Evolutionary conservation across 1,284 basidiomycete species (phyloP).

Genomic region (Heterobasidion parviporum): DNA sequence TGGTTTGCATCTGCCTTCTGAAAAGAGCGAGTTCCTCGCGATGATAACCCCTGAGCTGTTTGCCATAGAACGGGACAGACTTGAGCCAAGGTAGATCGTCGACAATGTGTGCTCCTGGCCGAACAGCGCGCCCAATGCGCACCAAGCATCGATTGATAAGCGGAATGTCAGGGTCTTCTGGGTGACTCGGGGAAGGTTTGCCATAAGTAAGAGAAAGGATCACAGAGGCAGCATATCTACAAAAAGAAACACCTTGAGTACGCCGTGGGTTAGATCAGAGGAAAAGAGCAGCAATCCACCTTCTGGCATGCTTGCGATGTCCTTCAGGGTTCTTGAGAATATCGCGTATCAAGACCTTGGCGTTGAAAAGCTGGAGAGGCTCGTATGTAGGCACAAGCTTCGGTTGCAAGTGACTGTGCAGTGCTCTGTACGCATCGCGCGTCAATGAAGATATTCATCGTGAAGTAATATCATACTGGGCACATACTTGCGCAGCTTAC

Average conservation of each 20-base stretch:
- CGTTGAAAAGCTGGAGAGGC: slow-evolving; percentile 35
- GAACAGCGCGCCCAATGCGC: slow-evolving; percentile 39
- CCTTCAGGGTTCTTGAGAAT: slow-evolving; percentile 37
- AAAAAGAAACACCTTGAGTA: too few species aligned
- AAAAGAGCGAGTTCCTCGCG: slow-evolving; percentile 50
- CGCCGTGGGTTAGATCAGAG: neutral
- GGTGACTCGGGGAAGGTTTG: slow-evolving; percentile 37
- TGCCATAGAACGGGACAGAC: slow-evolving; percentile 50
- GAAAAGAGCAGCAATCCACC: slow-evolving; percentile 21
- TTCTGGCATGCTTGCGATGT: slow-evolving; percentile 45
- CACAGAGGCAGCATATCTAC: slow-evolving; percentile 54
- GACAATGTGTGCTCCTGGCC: slow-evolving; percentile 50
- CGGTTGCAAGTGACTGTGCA: slow-evolving; percentile 47
- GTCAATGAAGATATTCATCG: neutral
- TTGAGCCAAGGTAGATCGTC: slow-evolving; percentile 49
- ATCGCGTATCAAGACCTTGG: slow-evolving; percentile 42
- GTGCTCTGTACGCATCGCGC: slow-evolving; percentile 20
- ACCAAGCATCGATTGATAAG: slow-evolving; percentile 40
- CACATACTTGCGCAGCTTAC: slow-evolving; percentile 16
- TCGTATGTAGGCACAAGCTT: slow-evolving; percentile 37
- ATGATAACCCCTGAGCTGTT: slow-evolving; percentile 42
- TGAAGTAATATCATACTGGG: neutral
- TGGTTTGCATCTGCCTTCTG: slow-evolving; percentile 35
- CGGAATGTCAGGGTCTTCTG: slow-evolving; percentile 48
- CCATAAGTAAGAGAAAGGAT: slow-evolving; percentile 64